Base-by-base conservation (phyloP, 805 yeast species). In the Pachysolen tannophilus region DNA sequence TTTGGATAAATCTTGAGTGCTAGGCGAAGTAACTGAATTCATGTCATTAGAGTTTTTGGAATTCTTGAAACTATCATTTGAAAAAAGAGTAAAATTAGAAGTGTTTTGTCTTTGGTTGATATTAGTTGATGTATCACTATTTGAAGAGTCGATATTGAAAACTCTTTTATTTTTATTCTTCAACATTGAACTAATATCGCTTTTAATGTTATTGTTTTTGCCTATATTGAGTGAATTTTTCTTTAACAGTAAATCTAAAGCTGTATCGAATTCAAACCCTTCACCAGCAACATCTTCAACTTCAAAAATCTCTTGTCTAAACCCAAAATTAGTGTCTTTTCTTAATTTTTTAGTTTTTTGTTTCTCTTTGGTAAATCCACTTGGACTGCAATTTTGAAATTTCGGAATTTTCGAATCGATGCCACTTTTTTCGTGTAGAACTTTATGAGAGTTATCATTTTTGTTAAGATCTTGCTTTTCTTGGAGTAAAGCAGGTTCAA, bases 281-380 rank as follows among this genome's bases (percentile, higher is more conserved):
- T 20, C 20, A 7, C 10, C 18, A 6, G 13, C 32, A 30, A n/a
- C n/a, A n/a, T 13, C 20, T 13, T 30, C 33, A 20, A 13, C 26
- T 3, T 30, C 33, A n/a, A 11, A 30, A 6, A n/a, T n/a, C n/a
- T n/a, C n/a, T n/a, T n/a, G n/a, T n/a, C n/a, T n/a, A n/a, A n/a
- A n/a, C n/a, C n/a, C n/a, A n/a, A n/a, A n/a, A n/a, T n/a, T n/a
- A n/a, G n/a, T n/a, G n/a, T n/a, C n/a, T n/a, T n/a, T n/a, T n/a
- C n/a, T n/a, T n/a, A n/a, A n/a, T 14, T 20, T 9, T 30, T 30
- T 20, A 30, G 20, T 14, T 30, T 28, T 11, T 28, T 28, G 16
- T 15, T 16, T 3, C 3, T n/a, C 15, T 11, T 13, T 28, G 10
- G 15, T n/a, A 28, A 28, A 28, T 16, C 14, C 6, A 15, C 15